Percentiles rank a stretch among this genome's conserved stretches.
Evolutionary conservation across 805 yeast species (phyloP).

Genomic region (Saccharomycopsis sp.): DNA sequence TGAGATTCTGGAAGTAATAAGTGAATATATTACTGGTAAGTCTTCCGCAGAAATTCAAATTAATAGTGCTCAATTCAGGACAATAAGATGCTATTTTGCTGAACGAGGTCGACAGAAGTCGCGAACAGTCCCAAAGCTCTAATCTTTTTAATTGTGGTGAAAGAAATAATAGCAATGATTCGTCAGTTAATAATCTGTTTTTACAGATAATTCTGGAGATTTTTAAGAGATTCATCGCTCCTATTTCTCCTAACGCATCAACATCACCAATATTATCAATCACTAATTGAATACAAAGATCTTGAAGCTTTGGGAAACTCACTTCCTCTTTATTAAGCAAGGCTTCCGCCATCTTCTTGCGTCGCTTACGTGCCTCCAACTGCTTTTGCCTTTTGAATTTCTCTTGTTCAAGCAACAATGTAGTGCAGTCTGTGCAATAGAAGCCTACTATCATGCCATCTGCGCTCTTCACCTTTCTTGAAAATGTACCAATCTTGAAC

Average conservation of each 20-base stretch:
- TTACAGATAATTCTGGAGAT: constrained; percentile 72
- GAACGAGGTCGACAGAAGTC: constrained; percentile 57
- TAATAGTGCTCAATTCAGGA: constrained; percentile 60
- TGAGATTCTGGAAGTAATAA: constrained; percentile 56
- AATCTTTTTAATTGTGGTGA: constrained; percentile 49
- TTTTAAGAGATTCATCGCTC: constrained; percentile 60
- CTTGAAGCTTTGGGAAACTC: constrained; percentile 68
- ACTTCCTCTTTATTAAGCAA: constrained; percentile 65
- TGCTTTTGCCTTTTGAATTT: constrained; percentile 43
- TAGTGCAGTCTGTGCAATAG: constrained; percentile 58
- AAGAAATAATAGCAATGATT: constrained; percentile 68
- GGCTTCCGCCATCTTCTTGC: constrained; percentile 80
- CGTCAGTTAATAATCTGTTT: constrained; percentile 70
- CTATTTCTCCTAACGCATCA: constrained; percentile 83
- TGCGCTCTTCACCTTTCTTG: constrained; percentile 26
- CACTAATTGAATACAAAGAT: constrained; percentile 64
- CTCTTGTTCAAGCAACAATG: constrained; percentile 35
- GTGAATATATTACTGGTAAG: constrained; percentile 68
- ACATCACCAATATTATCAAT: constrained; percentile 65
- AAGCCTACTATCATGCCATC: constrained; percentile 51
- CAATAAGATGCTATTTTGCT: constrained; percentile 70
- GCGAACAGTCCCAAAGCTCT: constrained; percentile 91
- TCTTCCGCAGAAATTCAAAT: constrained; percentile 89
- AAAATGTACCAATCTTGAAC: constrained; percentile 13
- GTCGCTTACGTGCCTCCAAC: constrained; percentile 59